Conservation (phyloP, 805 yeast species). For the Wickerhamiella dianesei region DNA sequence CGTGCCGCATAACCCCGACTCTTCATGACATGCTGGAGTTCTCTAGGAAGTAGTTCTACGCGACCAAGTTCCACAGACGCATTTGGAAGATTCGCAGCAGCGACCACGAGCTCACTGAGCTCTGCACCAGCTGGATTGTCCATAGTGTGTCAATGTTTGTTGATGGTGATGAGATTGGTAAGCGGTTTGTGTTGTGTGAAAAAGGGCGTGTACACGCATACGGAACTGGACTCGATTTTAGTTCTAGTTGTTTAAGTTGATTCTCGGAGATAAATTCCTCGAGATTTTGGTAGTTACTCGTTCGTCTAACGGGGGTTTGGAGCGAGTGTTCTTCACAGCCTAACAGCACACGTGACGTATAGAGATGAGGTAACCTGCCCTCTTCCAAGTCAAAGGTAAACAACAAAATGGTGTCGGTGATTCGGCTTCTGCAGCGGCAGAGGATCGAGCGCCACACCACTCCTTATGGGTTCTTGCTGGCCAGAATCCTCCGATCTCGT, state of each 20-base stretch:
- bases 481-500: slow-evolving; percentile 8
- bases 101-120: slow-evolving; percentile 61
- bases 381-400: too few species aligned
- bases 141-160: slow-evolving; percentile 5
- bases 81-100: slow-evolving; percentile 62
- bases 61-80: slow-evolving; percentile 57
- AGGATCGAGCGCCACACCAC: slow-evolving; percentile 8
- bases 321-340: too few species aligned
- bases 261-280: too few species aligned
- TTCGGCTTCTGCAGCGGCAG: slow-evolving; percentile 15
- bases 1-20: slow-evolving; percentile 39
- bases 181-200: neutral
- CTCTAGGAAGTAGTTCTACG: slow-evolving; percentile 65
- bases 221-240: too few species aligned
- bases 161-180: too few species aligned
- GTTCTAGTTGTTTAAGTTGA: too few species aligned
- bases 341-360: too few species aligned
- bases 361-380: too few species aligned
- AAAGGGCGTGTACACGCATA: too few species aligned
- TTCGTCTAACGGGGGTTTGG: too few species aligned
- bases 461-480: slow-evolving; percentile 10
- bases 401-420: slow-evolving; percentile 13
- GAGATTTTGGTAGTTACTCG: too few species aligned
- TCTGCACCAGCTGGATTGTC: slow-evolving; percentile 24
- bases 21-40: slow-evolving; percentile 45